Evolutionary conservation across 2,329 filamentous ascomycete genomes (phyloP).

Genomic region (Trichoderma sp.): DNA sequence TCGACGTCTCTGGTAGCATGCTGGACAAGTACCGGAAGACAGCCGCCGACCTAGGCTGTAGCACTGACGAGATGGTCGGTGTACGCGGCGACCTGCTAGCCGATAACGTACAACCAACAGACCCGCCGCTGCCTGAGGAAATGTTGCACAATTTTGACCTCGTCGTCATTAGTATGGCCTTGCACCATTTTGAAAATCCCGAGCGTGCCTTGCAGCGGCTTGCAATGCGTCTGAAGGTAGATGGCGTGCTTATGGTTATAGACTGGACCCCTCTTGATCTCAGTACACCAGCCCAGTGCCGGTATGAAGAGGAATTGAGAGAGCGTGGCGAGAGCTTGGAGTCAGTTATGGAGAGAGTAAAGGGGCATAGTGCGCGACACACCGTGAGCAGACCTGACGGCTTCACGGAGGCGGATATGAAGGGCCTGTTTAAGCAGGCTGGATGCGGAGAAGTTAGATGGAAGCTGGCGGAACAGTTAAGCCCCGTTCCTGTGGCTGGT

Average conservation of each 20-base stretch:
- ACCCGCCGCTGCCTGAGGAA: conserved; percentile 18
- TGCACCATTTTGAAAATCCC: conserved; percentile 37
- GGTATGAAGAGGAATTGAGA: neutral
- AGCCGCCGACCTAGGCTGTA: neutral
- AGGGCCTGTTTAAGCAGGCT: neutral
- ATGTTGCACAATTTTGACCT: conserved; percentile 33
- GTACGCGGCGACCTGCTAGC: conserved; percentile 28
- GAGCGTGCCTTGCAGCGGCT: conserved; percentile 31
- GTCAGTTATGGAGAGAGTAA: neutral
- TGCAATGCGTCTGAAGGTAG: conserved; percentile 29
- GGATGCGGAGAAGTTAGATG: neutral
- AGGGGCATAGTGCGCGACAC: neutral
- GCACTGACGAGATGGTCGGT: neutral
- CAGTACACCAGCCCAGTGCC: neutral
- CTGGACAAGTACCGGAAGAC: conserved; percentile 28
- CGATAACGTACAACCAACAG: conserved; percentile 28
- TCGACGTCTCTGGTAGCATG: conserved; percentile 37
- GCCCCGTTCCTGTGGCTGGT: neutral
- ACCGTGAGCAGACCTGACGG: neutral
- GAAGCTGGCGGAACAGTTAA: neutral
- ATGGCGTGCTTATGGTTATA: conserved; percentile 35
- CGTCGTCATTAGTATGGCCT: conserved; percentile 36
- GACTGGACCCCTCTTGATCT: conserved; percentile 28
- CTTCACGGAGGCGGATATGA: neutral
- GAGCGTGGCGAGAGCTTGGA: neutral